Evolutionary conservation across 805 yeast species (phyloP), one percentile per base, ranked within the genome.

Genomic region (Metschnikowia cerradonensis): DNA sequence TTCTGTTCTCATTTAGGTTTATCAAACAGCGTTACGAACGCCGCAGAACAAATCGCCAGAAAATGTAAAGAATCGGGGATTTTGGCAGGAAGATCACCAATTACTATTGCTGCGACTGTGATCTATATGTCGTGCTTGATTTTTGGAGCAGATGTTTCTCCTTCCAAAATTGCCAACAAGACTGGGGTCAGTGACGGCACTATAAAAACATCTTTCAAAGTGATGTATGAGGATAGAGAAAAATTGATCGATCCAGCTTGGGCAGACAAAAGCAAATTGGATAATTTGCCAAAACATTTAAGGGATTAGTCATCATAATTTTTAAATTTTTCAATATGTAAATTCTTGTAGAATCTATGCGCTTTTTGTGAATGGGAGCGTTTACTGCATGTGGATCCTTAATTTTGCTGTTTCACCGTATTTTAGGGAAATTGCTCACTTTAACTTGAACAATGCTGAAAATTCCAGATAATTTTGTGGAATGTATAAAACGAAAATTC

Each of bases 171-270:
- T 50, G 88, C 96, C 11, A 96, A 90, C 59, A 88, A 88, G 60
- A 82, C 97, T 15, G 98, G 97, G 59, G 98, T 94, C 17, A 88
- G 96, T 61, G 99, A 94, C 65, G 97, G 98, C 58, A 94, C 99
- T 1, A 91, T 94, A 60, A 90, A 94, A 67, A 88, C 97, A 1
- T 84, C 94, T 41, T 94, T 90, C 66, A 88, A 88, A 66, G 84
- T 84, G 40, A 73, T 94, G 68, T 85, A 80, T 63, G 90, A 88
- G 54, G 89, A 86, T 53, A 81, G 80, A 60, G 73, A 70, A 38
- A 66, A 68, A 58, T 77, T 90, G 43, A 78, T 90, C n/a, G 92
- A 88, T 61, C 88, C 86, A 22, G 72, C 73, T 51, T 88, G 96
- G 96, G 65, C 84, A 38, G 82, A 80, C 52, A 71, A 78, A n/a